Conservation (phyloP, 371 early-diverging fungal species). For the Nematocida displodere region DNA sequence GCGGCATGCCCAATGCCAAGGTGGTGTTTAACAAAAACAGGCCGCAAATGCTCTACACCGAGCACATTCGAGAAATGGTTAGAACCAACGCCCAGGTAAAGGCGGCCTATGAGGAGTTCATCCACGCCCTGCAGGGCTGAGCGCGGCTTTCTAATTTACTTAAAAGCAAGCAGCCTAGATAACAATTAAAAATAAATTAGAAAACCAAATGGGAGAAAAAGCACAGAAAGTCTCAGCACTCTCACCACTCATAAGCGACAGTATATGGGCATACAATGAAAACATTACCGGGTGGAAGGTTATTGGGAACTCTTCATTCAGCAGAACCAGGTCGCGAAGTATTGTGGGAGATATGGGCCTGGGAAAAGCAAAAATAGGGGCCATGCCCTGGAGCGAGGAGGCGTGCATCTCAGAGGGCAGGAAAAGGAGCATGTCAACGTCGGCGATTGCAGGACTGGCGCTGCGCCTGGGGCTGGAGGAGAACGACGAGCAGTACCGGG, state of each 20-base stretch:
- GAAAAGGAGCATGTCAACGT: conserved; percentile 43
- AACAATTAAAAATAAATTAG: conserved; percentile 38
- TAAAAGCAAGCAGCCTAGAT: too few relatives aligned
- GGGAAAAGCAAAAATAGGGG: not conserved
- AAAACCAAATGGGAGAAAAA: conserved; percentile 27
- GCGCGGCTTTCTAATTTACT: too few relatives aligned
- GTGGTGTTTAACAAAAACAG: conserved; percentile 46
- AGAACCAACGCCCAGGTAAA: conserved; percentile 33
- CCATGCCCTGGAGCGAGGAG: not conserved
- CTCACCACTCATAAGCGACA: conserved; percentile 42
- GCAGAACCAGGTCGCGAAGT: conserved; percentile 26
- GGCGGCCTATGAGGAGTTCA: conserved; percentile 44
- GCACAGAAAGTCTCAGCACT: conserved; percentile 24
- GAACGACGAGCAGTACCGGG: not conserved
- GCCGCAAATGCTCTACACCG: conserved; percentile 52
- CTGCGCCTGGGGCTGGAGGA: conserved; percentile 18
- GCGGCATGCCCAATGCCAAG: conserved; percentile 61
- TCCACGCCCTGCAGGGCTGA: conserved; percentile 25
- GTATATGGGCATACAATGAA: conserved; percentile 17
- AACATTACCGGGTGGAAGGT: conserved; percentile 43
- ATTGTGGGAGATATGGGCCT: conserved; percentile 14
- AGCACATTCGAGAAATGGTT: conserved; percentile 50
- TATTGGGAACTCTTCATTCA: conserved; percentile 39
- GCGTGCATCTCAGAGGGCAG: conserved; percentile 12
- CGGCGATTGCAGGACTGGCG: conserved; percentile 18